These are phyloP conservation scores for Fusarium compactum DNA, from an alignment of 2,329 filamentous ascomycete genomes.

Conservation along the genomic window DNA sequence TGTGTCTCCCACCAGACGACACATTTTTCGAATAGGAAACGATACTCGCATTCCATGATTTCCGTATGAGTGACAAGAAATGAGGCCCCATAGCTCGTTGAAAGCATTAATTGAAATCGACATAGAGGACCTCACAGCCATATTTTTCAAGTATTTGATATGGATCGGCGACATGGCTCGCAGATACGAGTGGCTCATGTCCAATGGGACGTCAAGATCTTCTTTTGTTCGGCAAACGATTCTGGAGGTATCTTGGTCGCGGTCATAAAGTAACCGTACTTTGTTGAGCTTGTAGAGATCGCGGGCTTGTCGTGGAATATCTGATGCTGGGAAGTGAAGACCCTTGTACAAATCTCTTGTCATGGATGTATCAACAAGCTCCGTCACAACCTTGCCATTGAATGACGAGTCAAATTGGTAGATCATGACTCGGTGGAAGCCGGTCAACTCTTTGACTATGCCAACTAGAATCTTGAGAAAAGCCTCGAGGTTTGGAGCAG, in stretches of 20 bases:
- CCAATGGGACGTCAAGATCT: conserved; percentile 79
- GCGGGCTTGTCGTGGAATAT: conserved; percentile 86
- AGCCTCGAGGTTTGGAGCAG: conserved; percentile 75
- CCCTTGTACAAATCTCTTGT: conserved; percentile 89
- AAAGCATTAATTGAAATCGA: conserved; percentile 93
- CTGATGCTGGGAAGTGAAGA: conserved; percentile 87
- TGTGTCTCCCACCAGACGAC: conserved; percentile 85
- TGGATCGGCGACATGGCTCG: conserved; percentile 93
- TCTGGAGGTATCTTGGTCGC: conserved; percentile 81
- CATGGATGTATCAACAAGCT: conserved; percentile 82
- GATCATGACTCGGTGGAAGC: conserved; percentile 92
- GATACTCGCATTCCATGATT: conserved; percentile 85
- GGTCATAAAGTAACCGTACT: conserved; percentile 87
- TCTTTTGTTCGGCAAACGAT: conserved; percentile 82
- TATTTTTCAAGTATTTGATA: conserved; percentile 86
- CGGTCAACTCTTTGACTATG: conserved; percentile 88
- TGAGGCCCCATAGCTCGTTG: conserved; percentile 86
- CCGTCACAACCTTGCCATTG: conserved; percentile 89
- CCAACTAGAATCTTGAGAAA: conserved; percentile 87
- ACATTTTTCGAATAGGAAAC: conserved; percentile 93
- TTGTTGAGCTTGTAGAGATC: conserved; percentile 94
- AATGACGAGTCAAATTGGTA: conserved; percentile 88
- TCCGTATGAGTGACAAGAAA: conserved; percentile 87
- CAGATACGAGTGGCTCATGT: conserved; percentile 86
- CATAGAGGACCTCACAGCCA: conserved; percentile 95